Evolutionary conservation across 371 early-diverging fungal genomes (phyloP), one percentile per base, ranked within the genome.

Genomic region (Enterospora canceri): DNA sequence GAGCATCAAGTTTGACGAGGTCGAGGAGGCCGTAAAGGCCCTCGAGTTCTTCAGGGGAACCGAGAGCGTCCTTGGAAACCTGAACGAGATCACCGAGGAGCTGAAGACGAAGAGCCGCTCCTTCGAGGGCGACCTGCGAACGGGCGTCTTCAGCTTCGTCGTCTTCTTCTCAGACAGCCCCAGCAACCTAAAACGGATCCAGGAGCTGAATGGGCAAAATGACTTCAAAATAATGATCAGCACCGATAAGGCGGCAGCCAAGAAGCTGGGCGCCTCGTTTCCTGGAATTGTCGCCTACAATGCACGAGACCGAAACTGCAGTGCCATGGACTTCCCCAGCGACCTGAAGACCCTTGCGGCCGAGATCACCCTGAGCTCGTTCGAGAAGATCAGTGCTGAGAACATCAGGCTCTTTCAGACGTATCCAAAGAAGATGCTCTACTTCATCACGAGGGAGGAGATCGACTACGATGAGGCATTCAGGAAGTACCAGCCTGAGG

Each of bases 231-330:
- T 62, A 2, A 74, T 66, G 56, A 29, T 77, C 23, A 70, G 68
- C 29, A 67, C 70, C 12, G 72, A 74, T 49, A 48, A 58, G 33
- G 33, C 67, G 28, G 32, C 67, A 19, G 74, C 77, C 21, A 32
- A 58, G 24, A 46, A 51, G 31, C 26, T 72, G 8, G 51, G 57
- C 8, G 58, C 47, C 8, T 64, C 71, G 0, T 71, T 65, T 59
- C 77, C 77, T 30, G 74, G 74, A 8, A 54, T 72, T 28, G 71
- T 64, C 55, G 70, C 62, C 18, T 74, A 60, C 55, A 77, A 72
- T 64, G 56, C 70, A 21, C n/a, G 18, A 15, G 74, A 77, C 19
- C 62, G 46, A 21, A 55, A 62, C 18, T 18, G 32, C 18, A 68
- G 68, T 40, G 33, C 54, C 32, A 16, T 71, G 12, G 31, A 53